Percentiles rank a stretch among this genome's conserved stretches.
Evolutionary conservation across 129 eudicot genomes (phyloP).

Genomic region (Flaveria robusta): DNA sequence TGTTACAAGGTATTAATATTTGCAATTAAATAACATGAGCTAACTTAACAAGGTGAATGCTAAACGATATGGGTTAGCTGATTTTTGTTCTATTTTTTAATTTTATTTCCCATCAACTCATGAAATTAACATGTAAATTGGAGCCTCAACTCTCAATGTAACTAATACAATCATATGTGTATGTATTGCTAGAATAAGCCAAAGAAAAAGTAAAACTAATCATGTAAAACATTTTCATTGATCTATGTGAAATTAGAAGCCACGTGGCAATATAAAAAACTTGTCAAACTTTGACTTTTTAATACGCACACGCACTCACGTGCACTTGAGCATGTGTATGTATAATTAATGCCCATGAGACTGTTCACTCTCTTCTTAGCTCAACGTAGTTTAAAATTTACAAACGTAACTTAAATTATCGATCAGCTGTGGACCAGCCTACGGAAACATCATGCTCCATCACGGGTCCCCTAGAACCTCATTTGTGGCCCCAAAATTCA

Average conservation of each 20-base stretch:
- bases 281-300: slow-evolving; percentile 35
- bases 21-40: too few relatives aligned
- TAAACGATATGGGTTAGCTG: too few relatives aligned
- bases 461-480: slow-evolving; percentile 5
- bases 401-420: background rate
- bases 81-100: too few relatives aligned
- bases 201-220: background rate
- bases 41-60: too few relatives aligned
- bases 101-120: too few relatives aligned
- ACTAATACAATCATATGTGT: too few relatives aligned
- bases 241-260: slow-evolving; percentile 4
- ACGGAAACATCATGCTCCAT: slow-evolving; percentile 3
- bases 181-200: background rate
- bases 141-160: too few relatives aligned
- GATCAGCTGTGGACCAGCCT: slow-evolving; percentile 33
- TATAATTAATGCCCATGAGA: slow-evolving; percentile 32
- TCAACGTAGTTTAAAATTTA: background rate
- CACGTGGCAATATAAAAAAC: slow-evolving; percentile 30
- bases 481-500: slow-evolving; percentile 19
- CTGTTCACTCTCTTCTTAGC: slow-evolving; percentile 23
- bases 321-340: slow-evolving; percentile 25
- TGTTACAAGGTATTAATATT: too few relatives aligned
- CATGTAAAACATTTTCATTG: too few relatives aligned
- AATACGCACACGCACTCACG: slow-evolving; percentile 31
- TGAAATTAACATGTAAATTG: too few relatives aligned